Conservation (phyloP, 306 rosid species). For the Sicyos edulis region DNA sequence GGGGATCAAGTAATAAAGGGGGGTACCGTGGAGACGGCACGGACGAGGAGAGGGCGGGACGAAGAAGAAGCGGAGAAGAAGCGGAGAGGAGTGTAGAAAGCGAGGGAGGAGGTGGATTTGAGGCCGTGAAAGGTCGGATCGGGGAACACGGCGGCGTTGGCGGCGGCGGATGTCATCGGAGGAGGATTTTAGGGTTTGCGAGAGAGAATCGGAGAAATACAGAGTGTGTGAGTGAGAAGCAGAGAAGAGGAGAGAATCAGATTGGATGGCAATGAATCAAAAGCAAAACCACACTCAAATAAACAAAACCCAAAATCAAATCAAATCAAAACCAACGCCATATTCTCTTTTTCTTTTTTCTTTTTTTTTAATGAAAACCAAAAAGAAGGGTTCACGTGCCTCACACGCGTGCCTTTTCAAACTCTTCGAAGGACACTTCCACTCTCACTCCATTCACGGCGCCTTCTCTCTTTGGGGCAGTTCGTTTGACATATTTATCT, state of each 20-base stretch:
- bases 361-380: no score
- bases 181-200: not conserved
- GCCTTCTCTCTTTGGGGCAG: no score
- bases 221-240: conserved; percentile 21
- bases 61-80: conserved; percentile 33
- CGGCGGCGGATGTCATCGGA: conserved; percentile 49
- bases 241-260: not conserved
- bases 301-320: not conserved
- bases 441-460: conserved; percentile 3
- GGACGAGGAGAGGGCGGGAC: conserved; percentile 34
- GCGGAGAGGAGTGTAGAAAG: conserved; percentile 27
- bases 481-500: no score
- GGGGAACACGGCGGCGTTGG: conserved; percentile 37
- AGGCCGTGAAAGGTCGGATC: conserved; percentile 54
- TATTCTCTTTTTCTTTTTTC: not conserved
- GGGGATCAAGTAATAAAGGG: not conserved
- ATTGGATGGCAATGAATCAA: conserved; percentile 25
- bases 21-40: conserved; percentile 71
- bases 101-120: conserved; percentile 45
- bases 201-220: not conserved
- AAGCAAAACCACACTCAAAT: not conserved
- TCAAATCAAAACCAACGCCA: not conserved
- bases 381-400: not conserved
- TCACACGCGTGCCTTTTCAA: conserved; percentile 11
- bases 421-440: not conserved